Evolutionary conservation across 139 green algal species (phyloP).

Genomic region (Axilococcus clingmanii): DNA sequence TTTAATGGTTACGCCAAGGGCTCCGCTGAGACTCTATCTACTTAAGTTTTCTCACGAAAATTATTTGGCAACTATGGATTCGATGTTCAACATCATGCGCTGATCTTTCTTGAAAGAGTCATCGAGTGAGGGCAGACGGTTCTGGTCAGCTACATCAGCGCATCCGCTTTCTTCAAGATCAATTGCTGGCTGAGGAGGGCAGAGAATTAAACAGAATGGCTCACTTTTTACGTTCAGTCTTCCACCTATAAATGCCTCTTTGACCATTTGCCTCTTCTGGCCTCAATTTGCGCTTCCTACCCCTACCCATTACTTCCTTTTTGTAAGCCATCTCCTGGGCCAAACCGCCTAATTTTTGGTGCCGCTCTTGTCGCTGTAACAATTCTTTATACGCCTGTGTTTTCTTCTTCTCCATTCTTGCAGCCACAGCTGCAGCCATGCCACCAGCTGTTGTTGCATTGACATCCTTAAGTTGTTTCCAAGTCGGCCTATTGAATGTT

Average conservation of each 20-base stretch:
- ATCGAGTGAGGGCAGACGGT: too few species aligned
- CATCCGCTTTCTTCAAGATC: too few species aligned
- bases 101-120: too few species aligned
- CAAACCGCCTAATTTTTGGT: constrained; percentile 43
- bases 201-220: too few species aligned
- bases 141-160: too few species aligned
- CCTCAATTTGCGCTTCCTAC: constrained; percentile 63
- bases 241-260: constrained; percentile 17
- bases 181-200: too few species aligned
- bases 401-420: constrained; percentile 25
- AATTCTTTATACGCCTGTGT: constrained; percentile 70
- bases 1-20: too few species aligned
- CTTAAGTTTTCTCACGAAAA: too few species aligned
- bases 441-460: constrained; percentile 6
- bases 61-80: too few species aligned
- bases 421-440: not conserved
- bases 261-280: constrained; percentile 25
- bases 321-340: constrained; percentile 46
- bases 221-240: constrained; percentile 25
- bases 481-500: constrained; percentile 66
- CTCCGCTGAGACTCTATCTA: too few species aligned
- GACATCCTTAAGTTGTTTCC: constrained; percentile 13
- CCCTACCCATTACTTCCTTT: constrained; percentile 70
- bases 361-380: constrained; percentile 49
- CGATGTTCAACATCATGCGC: too few species aligned